These are phyloP conservation scores for Colletotrichum trifolii DNA, from an alignment of 2,329 filamentous ascomycete genomes.

Conservation along the genomic window DNA sequence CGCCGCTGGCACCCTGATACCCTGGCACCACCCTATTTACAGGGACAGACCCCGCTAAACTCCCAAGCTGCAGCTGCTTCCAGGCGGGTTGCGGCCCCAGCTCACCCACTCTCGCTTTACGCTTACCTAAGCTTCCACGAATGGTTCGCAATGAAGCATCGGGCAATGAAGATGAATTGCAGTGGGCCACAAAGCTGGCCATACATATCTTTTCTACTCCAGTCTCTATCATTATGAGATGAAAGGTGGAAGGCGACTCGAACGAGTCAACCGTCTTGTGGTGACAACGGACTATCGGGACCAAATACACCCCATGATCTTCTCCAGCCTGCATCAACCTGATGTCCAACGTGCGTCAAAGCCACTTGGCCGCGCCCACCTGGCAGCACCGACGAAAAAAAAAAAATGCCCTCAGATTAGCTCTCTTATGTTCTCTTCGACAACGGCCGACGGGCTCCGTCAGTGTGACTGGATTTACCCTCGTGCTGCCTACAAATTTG, in stretches of 20 bases:
- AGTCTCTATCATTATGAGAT: no score
- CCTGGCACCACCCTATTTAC: neutral
- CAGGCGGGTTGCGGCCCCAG: no score
- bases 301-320: neutral
- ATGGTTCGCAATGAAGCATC: no score
- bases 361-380: neutral
- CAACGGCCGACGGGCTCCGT: constrained; percentile 42
- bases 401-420: constrained; percentile 52
- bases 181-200: no score
- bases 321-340: neutral
- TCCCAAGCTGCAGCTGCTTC: neutral
- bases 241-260: no score
- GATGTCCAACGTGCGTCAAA: neutral
- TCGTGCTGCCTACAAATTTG: constrained; percentile 54
- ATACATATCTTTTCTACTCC: no score
- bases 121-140: no score
- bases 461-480: constrained; percentile 32
- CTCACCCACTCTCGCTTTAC: no score
- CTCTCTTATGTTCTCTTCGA: constrained; percentile 55
- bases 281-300: neutral
- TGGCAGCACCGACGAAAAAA: neutral
- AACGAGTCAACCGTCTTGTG: neutral
- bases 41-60: constrained; percentile 12
- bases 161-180: no score
- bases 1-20: neutral